These are phyloP conservation scores for Phytophthora fragariae DNA, from an alignment of 352 stramenopile species.

Conservation along the genomic window DNA sequence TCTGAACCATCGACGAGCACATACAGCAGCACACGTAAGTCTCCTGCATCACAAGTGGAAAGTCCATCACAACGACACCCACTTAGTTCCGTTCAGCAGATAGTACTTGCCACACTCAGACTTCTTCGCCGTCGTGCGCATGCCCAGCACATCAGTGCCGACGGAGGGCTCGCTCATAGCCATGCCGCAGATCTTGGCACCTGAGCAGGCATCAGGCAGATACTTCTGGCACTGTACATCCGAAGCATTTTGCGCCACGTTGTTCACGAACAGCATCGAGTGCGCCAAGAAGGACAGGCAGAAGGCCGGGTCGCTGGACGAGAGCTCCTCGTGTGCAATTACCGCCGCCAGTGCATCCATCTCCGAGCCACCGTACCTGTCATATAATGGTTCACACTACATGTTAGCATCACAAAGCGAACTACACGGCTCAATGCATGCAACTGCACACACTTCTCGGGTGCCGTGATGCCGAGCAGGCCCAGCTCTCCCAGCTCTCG, in stretches of 20 bases:
- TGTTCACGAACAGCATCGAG: constrained; percentile 96
- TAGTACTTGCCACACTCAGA: constrained; percentile 91
- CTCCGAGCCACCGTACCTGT: constrained; percentile 93
- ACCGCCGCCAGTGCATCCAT: constrained; percentile 96
- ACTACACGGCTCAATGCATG: background rate
- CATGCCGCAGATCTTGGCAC: constrained; percentile 97
- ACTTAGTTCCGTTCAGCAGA: constrained; percentile 90
- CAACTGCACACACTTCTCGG: constrained; percentile 86
- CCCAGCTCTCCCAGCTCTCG: constrained; percentile 95
- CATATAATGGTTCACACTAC: background rate
- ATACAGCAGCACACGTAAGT: constrained; percentile 5
- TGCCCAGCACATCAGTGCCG: constrained; percentile 95
- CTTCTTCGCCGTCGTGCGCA: constrained; percentile 95
- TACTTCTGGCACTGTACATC: constrained; percentile 89
- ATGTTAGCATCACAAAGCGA: background rate
- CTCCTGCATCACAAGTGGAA: background rate
- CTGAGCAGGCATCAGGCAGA: constrained; percentile 93
- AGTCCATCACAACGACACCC: constrained; percentile 27
- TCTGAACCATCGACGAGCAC: constrained; percentile 32
- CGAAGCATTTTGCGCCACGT: constrained; percentile 91
- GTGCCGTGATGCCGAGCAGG: constrained; percentile 96
- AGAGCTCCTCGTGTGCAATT: constrained; percentile 96
- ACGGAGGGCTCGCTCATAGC: constrained; percentile 98
- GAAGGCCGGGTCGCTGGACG: constrained; percentile 97
- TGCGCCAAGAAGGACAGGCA: constrained; percentile 97